These are phyloP conservation scores for Hanseniaspora lindneri DNA, from an alignment of 805 yeast species.

Conservation along the genomic window DNA sequence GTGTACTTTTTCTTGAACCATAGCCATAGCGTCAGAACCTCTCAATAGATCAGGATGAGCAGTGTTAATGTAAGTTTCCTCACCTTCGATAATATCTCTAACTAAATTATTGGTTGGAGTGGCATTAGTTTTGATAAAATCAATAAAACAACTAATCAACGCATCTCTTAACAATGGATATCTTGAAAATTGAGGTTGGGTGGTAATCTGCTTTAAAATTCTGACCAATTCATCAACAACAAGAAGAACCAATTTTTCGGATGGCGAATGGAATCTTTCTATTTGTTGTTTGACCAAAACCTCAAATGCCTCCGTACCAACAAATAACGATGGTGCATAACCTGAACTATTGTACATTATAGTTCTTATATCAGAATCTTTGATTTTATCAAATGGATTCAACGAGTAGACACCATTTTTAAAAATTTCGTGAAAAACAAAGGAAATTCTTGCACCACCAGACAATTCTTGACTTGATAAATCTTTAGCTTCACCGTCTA, in stretches of 20 bases:
- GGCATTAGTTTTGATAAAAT: conserved; percentile 64
- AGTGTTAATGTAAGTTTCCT: conserved; percentile 89
- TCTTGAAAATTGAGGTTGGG: conserved; percentile 70
- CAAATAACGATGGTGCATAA: conserved; percentile 88
- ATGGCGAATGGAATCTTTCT: conserved; percentile 86
- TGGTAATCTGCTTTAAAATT: conserved; percentile 70
- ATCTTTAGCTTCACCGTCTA: conserved; percentile 88
- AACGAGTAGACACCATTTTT: conserved; percentile 82
- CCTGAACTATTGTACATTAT: conserved; percentile 96
- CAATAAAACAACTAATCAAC: conserved; percentile 65
- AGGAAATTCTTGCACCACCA: conserved; percentile 96
- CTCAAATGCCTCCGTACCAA: conserved; percentile 95
- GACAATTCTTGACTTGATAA: conserved; percentile 78
- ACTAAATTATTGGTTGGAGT: conserved; percentile 81
- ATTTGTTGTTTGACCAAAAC: conserved; percentile 90
- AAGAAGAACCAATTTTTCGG: conserved; percentile 73
- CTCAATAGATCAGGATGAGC: conserved; percentile 94
- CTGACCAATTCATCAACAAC: conserved; percentile 91
- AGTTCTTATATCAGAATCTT: conserved; percentile 90
- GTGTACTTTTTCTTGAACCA: conserved; percentile 74
- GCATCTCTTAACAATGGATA: conserved; percentile 87
- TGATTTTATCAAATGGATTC: conserved; percentile 93
- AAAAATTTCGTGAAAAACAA: conserved; percentile 92
- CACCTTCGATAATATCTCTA: conserved; percentile 67
- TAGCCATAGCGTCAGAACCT: conserved; percentile 89